phyloP scores from a whole-genome alignment of 441 rosid genomes.

The Iberis amara region DNA sequence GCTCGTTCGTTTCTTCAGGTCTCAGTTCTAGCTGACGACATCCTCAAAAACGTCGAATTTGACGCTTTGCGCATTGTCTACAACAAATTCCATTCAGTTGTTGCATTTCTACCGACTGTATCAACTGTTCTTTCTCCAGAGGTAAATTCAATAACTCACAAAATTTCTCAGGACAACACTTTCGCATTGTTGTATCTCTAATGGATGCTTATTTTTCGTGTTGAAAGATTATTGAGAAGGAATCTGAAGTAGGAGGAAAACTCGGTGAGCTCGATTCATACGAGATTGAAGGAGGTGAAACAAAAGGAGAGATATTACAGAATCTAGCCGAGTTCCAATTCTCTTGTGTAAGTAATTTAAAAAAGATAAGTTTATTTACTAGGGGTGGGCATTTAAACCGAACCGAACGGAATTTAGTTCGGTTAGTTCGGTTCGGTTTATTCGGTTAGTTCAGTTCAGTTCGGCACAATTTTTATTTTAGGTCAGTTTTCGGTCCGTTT shows the following conservation, averaged over 20 bases:
- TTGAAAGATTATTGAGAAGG: slow-evolving; percentile 71
- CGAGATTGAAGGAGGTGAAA: slow-evolving; percentile 94
- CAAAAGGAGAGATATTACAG: slow-evolving; percentile 85
- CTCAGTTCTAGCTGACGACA: slow-evolving; percentile 90
- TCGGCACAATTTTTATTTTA: too few species aligned
- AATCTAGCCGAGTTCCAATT: slow-evolving; percentile 92
- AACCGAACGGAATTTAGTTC: too few species aligned
- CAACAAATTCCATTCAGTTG: slow-evolving; percentile 87
- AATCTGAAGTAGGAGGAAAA: slow-evolving; percentile 79
- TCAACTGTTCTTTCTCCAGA: slow-evolving; percentile 81
- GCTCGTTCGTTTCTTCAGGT: slow-evolving; percentile 46
- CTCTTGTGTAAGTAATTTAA: slow-evolving; percentile 67
- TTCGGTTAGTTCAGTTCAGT: too few species aligned
- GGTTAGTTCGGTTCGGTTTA: too few species aligned
- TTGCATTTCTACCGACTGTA: slow-evolving; percentile 70
- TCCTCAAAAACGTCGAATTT: slow-evolving; percentile 82
- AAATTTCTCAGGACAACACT: slow-evolving; percentile 4
- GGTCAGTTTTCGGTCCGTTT: too few species aligned
- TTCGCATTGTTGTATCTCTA: background rate
- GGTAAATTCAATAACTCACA: slow-evolving; percentile 34
- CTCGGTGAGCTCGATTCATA: slow-evolving; percentile 80
- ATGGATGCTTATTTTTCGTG: background rate
- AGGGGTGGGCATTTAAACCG: too few species aligned
- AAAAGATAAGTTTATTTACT: slow-evolving; percentile 4
- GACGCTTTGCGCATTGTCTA: slow-evolving; percentile 88